A percentile compares a stretch with the other conserved stretches of the same genome.
These are phyloP conservation scores for Russula foetens DNA, from an alignment of 768 basidiomycete genomes.

Conservation along the genomic window DNA sequence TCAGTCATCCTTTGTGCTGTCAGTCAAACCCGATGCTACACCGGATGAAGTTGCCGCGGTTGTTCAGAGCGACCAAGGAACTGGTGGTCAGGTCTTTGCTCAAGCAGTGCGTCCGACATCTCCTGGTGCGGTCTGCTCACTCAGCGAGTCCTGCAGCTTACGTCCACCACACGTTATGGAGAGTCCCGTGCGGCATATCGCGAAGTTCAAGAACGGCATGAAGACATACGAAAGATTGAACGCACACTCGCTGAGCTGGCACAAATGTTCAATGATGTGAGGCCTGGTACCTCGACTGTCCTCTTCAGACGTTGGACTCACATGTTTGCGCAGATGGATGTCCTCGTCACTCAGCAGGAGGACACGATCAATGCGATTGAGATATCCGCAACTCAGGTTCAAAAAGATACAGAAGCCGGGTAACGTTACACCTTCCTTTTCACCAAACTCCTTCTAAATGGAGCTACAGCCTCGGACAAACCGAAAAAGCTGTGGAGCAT, in stretches of 20 bases:
- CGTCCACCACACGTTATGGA: conserved; percentile 72
- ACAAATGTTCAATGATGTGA: conserved; percentile 78
- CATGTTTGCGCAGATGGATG: conserved; percentile 54
- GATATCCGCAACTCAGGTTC: conserved; percentile 50
- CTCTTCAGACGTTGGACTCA: not conserved
- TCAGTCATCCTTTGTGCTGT: not conserved
- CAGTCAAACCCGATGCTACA: conserved; percentile 90
- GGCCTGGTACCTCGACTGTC: conserved; percentile 17
- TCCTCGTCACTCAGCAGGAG: conserved; percentile 73
- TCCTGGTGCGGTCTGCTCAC: not conserved
- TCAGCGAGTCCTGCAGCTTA: conserved; percentile 39
- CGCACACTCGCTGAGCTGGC: conserved; percentile 82
- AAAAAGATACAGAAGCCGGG: conserved; percentile 65
- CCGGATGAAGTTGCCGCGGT: conserved; percentile 82
- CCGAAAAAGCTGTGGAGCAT: conserved; percentile 57
- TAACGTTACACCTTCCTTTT: conserved; percentile 29
- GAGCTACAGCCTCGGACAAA: conserved; percentile 45
- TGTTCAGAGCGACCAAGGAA: conserved; percentile 74
- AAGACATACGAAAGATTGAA: conserved; percentile 80
- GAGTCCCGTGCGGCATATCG: conserved; percentile 74
- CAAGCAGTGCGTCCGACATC: conserved; percentile 53
- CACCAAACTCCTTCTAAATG: not conserved
- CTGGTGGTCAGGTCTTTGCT: conserved; percentile 72
- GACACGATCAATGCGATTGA: conserved; percentile 62
- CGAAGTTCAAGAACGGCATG: conserved; percentile 85